A percentile compares a stretch with the other conserved stretches of the same genome.
Evolutionary conservation across 164 flowering plant species (phyloP).

Genomic region (Brasenia schreberi): DNA sequence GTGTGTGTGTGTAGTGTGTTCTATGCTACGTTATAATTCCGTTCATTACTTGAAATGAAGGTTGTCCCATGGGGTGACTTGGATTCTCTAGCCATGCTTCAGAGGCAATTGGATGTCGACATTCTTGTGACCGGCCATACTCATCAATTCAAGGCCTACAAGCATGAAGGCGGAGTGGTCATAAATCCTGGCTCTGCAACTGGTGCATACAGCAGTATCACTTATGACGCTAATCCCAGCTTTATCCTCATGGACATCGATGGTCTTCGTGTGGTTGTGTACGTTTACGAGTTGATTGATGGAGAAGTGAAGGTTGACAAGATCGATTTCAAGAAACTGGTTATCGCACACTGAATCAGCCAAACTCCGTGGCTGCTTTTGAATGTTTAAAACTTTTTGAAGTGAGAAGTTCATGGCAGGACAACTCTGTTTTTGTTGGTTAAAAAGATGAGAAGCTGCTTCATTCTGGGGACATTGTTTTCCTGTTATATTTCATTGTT

Average conservation of each 20-base stretch:
- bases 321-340: slow-evolving; percentile 21
- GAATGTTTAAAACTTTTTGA: too few species aligned
- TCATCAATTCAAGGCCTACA: slow-evolving; percentile 47
- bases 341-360: slow-evolving; percentile 8
- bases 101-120: slow-evolving; percentile 91
- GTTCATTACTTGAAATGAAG: slow-evolving; percentile 15
- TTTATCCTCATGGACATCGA: slow-evolving; percentile 14
- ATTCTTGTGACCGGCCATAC: slow-evolving; percentile 94
- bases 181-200: slow-evolving; percentile 23
- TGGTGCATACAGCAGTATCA: slow-evolving; percentile 21
- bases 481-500: too few species aligned
- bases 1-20: not conserved
- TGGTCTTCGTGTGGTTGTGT: slow-evolving; percentile 11
- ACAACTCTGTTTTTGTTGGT: too few species aligned
- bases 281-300: slow-evolving; percentile 11
- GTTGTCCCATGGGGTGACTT: slow-evolving; percentile 95
- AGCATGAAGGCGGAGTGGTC: slow-evolving; percentile 24
- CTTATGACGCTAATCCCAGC: slow-evolving; percentile 11
- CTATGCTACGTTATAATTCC: not conserved
- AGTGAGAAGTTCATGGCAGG: too few species aligned
- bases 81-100: slow-evolving; percentile 94
- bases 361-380: not conserved
- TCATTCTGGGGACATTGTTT: too few species aligned
- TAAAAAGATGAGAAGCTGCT: too few species aligned
- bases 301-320: slow-evolving; percentile 23